Percentiles rank a stretch among this genome's conserved stretches.
phyloP scores from a whole-genome alignment of 164 flowering plant genomes.

The Aristolochia californica region DNA sequence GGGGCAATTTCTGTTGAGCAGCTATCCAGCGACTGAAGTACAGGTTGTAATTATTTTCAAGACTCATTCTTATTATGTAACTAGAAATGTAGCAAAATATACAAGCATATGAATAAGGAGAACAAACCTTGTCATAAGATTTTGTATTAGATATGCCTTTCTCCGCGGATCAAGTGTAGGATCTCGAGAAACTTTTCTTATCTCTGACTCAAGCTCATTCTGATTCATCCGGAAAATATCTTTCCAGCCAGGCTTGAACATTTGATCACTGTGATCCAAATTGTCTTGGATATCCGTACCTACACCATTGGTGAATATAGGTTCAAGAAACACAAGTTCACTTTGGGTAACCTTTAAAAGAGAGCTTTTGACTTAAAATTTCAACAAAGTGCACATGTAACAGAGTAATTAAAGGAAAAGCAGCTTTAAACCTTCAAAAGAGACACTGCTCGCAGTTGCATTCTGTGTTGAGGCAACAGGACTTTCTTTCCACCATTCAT shows the following conservation, averaged over 20 bases:
- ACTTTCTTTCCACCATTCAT: constrained; percentile 89
- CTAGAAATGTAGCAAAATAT: background rate
- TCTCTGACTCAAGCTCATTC: constrained; percentile 88
- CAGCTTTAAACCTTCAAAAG: constrained; percentile 39
- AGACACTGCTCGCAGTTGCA: constrained; percentile 26
- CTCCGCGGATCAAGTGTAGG: constrained; percentile 85
- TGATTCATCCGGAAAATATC: constrained; percentile 92
- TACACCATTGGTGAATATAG: constrained; percentile 8
- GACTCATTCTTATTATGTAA: background rate
- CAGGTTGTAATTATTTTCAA: constrained; percentile 1
- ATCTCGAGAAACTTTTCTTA: constrained; percentile 76
- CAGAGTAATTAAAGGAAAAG: background rate
- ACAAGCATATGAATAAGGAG: background rate
- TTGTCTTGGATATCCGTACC: constrained; percentile 45
- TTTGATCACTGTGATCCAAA: constrained; percentile 46
- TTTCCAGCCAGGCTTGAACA: constrained; percentile 96
- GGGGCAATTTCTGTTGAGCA: constrained; percentile 77
- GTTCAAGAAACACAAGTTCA: background rate
- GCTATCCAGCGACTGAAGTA: constrained; percentile 82
- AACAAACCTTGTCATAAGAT: constrained; percentile 87
- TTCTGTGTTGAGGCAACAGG: constrained; percentile 24
- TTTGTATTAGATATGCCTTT: constrained; percentile 79
- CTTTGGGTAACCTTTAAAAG: background rate
- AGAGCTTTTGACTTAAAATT: background rate
- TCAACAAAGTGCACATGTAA: background rate